A percentile compares a stretch with the other conserved stretches of the same genome.
phyloP scores from a whole-genome alignment of 1,139 yeast genomes.

The Saccharomyces hybrid region DNA sequence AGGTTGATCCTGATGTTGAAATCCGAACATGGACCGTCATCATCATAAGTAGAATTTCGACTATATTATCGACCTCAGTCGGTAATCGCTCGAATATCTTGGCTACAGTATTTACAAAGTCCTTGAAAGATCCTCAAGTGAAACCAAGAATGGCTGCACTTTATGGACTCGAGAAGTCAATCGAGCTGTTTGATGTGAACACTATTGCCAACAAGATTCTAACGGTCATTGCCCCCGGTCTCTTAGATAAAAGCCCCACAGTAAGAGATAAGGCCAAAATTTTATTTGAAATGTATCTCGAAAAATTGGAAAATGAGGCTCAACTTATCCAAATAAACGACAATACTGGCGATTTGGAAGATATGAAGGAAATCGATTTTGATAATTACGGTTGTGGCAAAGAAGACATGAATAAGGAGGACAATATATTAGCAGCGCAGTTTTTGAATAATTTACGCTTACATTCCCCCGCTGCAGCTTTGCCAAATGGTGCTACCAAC shows the following conservation, averaged over 20 bases:
- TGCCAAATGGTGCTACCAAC: constrained; percentile 1
- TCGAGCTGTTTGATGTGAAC: constrained; percentile 61
- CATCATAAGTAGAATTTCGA: constrained; percentile 64
- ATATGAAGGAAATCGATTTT: constrained; percentile 23
- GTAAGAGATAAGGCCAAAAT: constrained; percentile 68
- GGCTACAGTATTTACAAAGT: constrained; percentile 79
- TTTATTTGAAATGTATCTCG: constrained; percentile 58
- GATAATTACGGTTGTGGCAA: constrained; percentile 18
- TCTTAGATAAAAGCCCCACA: constrained; percentile 64
- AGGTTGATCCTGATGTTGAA: constrained; percentile 74
- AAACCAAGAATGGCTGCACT: constrained; percentile 76
- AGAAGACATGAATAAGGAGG: constrained; percentile 9
- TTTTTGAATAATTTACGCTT: constrained; percentile 25
- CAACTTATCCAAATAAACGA: constrained; percentile 44
- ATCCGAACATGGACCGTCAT: constrained; percentile 82
- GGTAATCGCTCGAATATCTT: constrained; percentile 54
- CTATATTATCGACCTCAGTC: constrained; percentile 50
- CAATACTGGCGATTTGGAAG: constrained; percentile 34
- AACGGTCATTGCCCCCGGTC: constrained; percentile 77
- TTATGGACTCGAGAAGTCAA: constrained; percentile 59
- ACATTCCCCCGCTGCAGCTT: background rate
- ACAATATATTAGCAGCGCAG: constrained; percentile 10
- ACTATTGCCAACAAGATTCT: constrained; percentile 77
- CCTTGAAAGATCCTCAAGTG: constrained; percentile 71
- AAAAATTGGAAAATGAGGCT: constrained; percentile 59